Percentiles rank a stretch among this genome's conserved stretches.
Evolutionary conservation across 768 basidiomycete species (phyloP).

Genomic region (Sporobolomyces phaffii): DNA sequence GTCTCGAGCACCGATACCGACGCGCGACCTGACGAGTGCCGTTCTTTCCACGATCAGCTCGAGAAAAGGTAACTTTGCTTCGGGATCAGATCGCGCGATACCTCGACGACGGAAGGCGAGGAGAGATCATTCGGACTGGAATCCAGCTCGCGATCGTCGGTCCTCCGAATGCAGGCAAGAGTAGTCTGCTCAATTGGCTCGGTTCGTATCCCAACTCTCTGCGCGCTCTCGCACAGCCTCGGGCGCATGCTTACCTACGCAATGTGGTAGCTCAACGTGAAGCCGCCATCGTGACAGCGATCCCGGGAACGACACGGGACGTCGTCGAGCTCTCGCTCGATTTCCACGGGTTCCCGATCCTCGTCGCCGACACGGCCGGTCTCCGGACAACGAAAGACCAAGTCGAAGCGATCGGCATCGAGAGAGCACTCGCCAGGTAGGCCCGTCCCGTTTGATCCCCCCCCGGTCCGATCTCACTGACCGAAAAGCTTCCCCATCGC

Average conservation of each 20-base stretch:
- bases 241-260: neutral
- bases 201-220: constrained; percentile 50
- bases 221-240: too few species aligned
- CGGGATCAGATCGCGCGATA: constrained; percentile 55
- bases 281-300: constrained; percentile 79
- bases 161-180: constrained; percentile 91
- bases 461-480: neutral
- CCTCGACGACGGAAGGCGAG: constrained; percentile 65
- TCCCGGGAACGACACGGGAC: constrained; percentile 85
- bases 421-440: constrained; percentile 64
- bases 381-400: constrained; percentile 61
- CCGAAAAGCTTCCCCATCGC: neutral
- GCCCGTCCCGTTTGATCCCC: constrained; percentile 39
- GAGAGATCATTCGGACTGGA: constrained; percentile 76
- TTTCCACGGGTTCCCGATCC: constrained; percentile 75
- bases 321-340: constrained; percentile 77
- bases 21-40: neutral
- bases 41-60: constrained; percentile 50
- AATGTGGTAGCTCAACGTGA: constrained; percentile 65
- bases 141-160: constrained; percentile 82
- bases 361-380: constrained; percentile 80
- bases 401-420: constrained; percentile 75
- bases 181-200: constrained; percentile 75
- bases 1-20: neutral
- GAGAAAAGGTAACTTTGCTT: constrained; percentile 53